A percentile compares a stretch with the other conserved stretches of the same genome.
These are phyloP conservation scores for Aspergillus carlsbadensis DNA, from an alignment of 495 filamentous ascomycete genomes.

Conservation along the genomic window DNA sequence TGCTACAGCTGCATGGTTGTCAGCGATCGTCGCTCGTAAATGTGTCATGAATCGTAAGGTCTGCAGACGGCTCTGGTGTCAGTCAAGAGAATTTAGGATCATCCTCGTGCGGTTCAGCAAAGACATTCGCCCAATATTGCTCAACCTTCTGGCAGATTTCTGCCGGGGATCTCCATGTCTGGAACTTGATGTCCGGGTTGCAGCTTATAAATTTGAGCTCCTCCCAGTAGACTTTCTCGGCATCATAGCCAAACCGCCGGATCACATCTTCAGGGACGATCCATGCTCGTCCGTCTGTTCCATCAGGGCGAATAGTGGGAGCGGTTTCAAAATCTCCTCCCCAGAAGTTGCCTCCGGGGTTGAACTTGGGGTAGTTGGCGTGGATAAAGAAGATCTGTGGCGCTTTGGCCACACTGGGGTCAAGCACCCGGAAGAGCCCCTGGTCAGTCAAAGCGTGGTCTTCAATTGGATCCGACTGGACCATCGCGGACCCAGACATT, in stretches of 20 bases:
- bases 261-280: slow-evolving; percentile 35
- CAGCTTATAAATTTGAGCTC: slow-evolving; percentile 51
- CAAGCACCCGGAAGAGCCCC: slow-evolving; percentile 39
- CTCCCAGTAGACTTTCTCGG: slow-evolving; percentile 53
- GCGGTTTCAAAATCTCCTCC: slow-evolving; percentile 40
- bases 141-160: slow-evolving; percentile 38
- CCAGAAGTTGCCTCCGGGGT: slow-evolving; percentile 47
- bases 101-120: slow-evolving; percentile 37
- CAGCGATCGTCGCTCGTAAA: slow-evolving; percentile 6
- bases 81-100: slow-evolving; percentile 35
- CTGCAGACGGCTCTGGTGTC: slow-evolving; percentile 12
- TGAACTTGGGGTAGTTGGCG: slow-evolving; percentile 55
- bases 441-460: slow-evolving; percentile 41
- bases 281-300: slow-evolving; percentile 43
- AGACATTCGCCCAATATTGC: slow-evolving; percentile 42
- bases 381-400: slow-evolving; percentile 52
- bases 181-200: slow-evolving; percentile 36
- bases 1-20: neutral
- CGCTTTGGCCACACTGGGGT: slow-evolving; percentile 28
- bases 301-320: slow-evolving; percentile 38
- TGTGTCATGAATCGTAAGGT: slow-evolving; percentile 3
- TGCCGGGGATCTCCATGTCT: slow-evolving; percentile 37
- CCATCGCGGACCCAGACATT: slow-evolving; percentile 40
- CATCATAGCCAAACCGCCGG: slow-evolving; percentile 47
- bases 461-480: slow-evolving; percentile 46